phyloP scores from a whole-genome alignment of 208 protist species.

The Entamoeba histolytica region DNA sequence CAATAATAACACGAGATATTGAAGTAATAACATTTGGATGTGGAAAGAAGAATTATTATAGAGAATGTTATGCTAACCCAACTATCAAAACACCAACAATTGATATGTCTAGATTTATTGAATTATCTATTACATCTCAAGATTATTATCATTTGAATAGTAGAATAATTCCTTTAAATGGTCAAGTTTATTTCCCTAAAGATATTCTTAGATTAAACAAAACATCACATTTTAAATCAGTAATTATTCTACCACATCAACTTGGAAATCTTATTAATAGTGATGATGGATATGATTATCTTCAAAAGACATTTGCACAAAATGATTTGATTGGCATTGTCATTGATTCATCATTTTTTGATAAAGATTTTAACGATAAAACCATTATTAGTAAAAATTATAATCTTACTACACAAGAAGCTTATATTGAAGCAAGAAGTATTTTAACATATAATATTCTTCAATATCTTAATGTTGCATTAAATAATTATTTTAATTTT shows the following conservation, averaged over 20 bases:
- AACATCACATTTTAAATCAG: not conserved
- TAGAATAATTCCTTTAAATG: not conserved
- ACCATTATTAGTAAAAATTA: not conserved
- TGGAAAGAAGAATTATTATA: not conserved
- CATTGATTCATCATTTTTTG: not conserved
- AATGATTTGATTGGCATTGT: not conserved
- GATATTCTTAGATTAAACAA: not conserved
- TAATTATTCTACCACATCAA: not conserved
- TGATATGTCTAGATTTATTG: not conserved
- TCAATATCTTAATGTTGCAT: not conserved
- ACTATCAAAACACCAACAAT: not conserved
- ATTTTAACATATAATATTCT: not conserved
- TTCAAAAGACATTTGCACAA: not conserved
- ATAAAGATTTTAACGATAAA: not conserved
- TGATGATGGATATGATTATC: not conserved
- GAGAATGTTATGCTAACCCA: not conserved
- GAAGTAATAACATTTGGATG: not conserved
- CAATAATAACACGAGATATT: not conserved
- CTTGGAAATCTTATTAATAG: not conserved
- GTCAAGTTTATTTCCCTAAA: not conserved
- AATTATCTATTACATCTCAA: not conserved
- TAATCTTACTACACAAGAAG: not conserved
- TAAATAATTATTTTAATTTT: not conserved
- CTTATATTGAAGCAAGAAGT: not conserved
- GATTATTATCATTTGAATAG: not conserved